These are phyloP conservation scores for Amaranthus palmeri DNA, from an alignment of 148 eudicot genomes.

Conservation along the genomic window DNA sequence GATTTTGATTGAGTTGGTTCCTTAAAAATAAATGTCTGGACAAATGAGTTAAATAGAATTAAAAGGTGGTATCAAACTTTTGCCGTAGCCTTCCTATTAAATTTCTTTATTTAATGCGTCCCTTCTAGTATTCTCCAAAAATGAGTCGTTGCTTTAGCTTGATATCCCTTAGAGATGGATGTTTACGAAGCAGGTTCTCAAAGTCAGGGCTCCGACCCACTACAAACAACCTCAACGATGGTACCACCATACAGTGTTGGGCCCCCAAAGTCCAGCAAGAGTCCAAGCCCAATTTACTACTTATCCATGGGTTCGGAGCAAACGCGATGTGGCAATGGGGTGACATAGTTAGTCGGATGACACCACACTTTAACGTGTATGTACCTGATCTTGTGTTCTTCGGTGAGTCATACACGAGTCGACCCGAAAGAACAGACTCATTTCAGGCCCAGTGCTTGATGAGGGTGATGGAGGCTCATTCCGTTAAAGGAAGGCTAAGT, in stretches of 20 bases:
- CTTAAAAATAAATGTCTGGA: too few species aligned
- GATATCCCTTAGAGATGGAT: constrained; percentile 39
- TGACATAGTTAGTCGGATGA: constrained; percentile 28
- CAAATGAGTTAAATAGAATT: too few species aligned
- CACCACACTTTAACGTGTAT: constrained; percentile 63
- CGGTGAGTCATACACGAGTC: constrained; percentile 64
- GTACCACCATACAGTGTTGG: constrained; percentile 79
- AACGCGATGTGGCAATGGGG: constrained; percentile 80
- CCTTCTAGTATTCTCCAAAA: not conserved
- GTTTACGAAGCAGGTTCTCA: constrained; percentile 36
- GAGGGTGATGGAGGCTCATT: constrained; percentile 45
- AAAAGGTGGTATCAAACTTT: too few species aligned
- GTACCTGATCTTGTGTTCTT: constrained; percentile 84
- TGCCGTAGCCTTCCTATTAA: too few species aligned
- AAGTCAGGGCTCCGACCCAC: constrained; percentile 57
- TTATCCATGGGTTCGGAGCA: constrained; percentile 84
- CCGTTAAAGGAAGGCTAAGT: constrained; percentile 31
- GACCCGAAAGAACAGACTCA: constrained; percentile 58
- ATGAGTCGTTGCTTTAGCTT: constrained; percentile 69
- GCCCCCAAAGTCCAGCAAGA: constrained; percentile 47
- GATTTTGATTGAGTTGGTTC: too few species aligned
- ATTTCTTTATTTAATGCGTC: too few species aligned
- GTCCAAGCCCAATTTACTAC: constrained; percentile 48
- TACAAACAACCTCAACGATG: constrained; percentile 58
- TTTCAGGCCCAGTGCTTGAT: constrained; percentile 77